phyloP scores from a whole-genome alignment of 2,329 filamentous ascomycete genomes.

The Colletotrichum sansevieriae region DNA sequence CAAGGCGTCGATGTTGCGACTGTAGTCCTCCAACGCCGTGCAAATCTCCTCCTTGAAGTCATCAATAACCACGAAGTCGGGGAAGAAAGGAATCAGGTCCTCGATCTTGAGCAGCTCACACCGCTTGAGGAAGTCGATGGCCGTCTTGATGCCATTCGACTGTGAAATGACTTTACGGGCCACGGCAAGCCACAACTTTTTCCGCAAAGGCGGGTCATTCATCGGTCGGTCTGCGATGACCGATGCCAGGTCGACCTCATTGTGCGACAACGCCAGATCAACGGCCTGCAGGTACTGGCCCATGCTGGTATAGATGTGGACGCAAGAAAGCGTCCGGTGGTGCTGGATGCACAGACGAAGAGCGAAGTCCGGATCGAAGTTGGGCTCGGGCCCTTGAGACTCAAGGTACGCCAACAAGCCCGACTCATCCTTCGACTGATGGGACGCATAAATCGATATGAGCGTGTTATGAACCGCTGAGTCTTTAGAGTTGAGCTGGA shows the following conservation, averaged over 20 bases:
- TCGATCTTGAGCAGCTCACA: constrained; percentile 95
- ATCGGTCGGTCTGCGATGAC: constrained; percentile 89
- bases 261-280: constrained; percentile 89
- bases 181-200: constrained; percentile 95
- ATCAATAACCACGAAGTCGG: constrained; percentile 98
- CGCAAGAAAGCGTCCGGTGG: constrained; percentile 91
- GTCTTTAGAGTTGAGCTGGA: constrained; percentile 82
- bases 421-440: constrained; percentile 85
- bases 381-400: constrained; percentile 86
- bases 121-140: constrained; percentile 92
- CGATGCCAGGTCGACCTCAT: constrained; percentile 89
- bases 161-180: constrained; percentile 93
- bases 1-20: constrained; percentile 86
- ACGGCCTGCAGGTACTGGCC: constrained; percentile 94
- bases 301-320: constrained; percentile 98
- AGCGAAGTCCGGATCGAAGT: constrained; percentile 96
- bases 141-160: constrained; percentile 88
- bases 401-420: constrained; percentile 90
- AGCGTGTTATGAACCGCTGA: constrained; percentile 97
- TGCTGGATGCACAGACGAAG: constrained; percentile 95
- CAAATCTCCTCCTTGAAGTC: constrained; percentile 99
- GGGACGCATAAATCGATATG: constrained; percentile 94
- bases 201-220: constrained; percentile 83
- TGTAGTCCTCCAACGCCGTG: constrained; percentile 91
- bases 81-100: constrained; percentile 97